Evolutionary conservation across 306 rosid genomes (phyloP), one percentile per base, ranked within the genome.

Genomic region (Cucurbita pepo): DNA sequence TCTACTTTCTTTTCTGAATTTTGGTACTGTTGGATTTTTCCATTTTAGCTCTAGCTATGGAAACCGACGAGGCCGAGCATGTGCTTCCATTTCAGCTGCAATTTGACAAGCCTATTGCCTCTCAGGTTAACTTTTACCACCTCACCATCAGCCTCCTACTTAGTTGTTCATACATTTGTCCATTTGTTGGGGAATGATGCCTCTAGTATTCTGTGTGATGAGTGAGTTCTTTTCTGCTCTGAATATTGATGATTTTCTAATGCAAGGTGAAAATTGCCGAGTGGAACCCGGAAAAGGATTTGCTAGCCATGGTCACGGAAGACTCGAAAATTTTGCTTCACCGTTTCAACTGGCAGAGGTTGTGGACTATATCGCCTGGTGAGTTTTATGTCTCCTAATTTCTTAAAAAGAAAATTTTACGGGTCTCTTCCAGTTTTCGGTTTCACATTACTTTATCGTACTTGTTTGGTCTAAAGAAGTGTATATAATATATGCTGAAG

Each of bases 241-340:
- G 51, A 41, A 74, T 37, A 22, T 72, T 22, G 48, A 47, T 54
- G 58, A 61, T 50, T 61, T 78, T 57, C 53, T 71, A 78, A 79
- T 57, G 37, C 77, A 92, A 69, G 96, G 34, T 86, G 60, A 85
- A 81, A 79, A 85, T 93, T 50, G 91, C 98, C n/a, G 98, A 90
- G 69, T 93, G 98, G 98, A 93, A 93, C 75, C 98, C 97, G 0
- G 98, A 93, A 83, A 93, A 93, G 81, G 98, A 93, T 69, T 88
- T 93, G 79, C 92, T 93, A n/a, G 98, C 98, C 21, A 89, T 93
- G 96, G 97, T 87, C 50, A 86, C 95, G 0, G 90, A 90, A 58
- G 98, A 93, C 81, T 93, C 96, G 53, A 88, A 89, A 87, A 84
- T 93, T 80, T 72, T 86, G 87, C 92, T 93, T 16, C 98, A 93